Evolutionary conservation across 2,329 filamentous ascomycete species (phyloP), one percentile per base, ranked within the genome.

Genomic region (Sphaerulina vaccinii): DNA sequence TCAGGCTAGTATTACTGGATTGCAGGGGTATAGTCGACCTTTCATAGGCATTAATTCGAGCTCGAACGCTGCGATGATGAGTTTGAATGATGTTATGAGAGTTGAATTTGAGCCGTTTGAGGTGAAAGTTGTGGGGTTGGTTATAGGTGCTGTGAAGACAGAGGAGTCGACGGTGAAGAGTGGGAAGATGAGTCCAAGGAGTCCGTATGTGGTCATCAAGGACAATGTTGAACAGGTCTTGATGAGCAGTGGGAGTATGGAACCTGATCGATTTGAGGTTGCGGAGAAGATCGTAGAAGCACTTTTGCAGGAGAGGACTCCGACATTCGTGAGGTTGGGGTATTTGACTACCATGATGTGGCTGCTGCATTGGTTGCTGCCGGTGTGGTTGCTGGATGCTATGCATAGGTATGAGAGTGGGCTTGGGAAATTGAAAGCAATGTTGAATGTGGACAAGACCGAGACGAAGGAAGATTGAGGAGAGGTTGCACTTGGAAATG

Each of bases 121-220:
- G 6, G 52, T 68, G 15, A 54, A 68, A 18, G 74, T 66, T 6
- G 47, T 54, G 4, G 49, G 46, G 5, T 16, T 57, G 13, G 33
- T 57, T 15, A 49, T 47, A 5, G 36, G 40, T 13, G 49, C 45
- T 29, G 47, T 59, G 8, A 48, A 57, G 35, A 52, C 52, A 16
- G 57, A 54, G 42, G 42, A 43, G 15, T 40, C 48, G 15, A 24
- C 21, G 21, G 19, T 32, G 24, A 41, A 65, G 3, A 66, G 78
- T 11, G 72, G 77, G 22, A 65, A 66, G 3, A 61, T 83, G 3
- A 65, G 69, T 2, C 68, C 71, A 5, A 68, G 69, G 35, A 78
- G 74, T 1, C 66, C 78, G 22, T 82, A 80, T 63, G 56, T 71
- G 23, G 74, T 77, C 0, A 70, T 82, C 36, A 71, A 73, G 24